Percentiles rank a stretch among this genome's conserved stretches.
phyloP scores from a whole-genome alignment of 805 yeast genomes.

The Saccharomycopsis selenospora region DNA sequence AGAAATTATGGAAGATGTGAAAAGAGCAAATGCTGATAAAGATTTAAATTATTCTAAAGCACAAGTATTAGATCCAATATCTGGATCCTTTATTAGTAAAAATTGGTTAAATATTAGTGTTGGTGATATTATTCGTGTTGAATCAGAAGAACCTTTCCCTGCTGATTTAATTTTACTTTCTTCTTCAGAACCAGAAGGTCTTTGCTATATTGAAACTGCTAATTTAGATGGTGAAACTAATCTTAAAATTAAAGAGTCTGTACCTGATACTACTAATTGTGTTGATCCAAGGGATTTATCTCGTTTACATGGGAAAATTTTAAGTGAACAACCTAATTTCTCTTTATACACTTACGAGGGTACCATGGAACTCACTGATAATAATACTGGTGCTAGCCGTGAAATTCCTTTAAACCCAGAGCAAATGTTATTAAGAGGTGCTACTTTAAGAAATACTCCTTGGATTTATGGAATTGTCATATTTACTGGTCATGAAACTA shows the following conservation, averaged over 20 bases:
- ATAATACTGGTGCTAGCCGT: slow-evolving; percentile 41
- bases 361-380: slow-evolving; percentile 37
- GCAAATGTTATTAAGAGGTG: slow-evolving; percentile 89
- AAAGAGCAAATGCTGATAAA: slow-evolving; percentile 79
- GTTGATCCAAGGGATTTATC: slow-evolving; percentile 58
- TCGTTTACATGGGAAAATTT: slow-evolving; percentile 48
- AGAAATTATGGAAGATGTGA: slow-evolving; percentile 84
- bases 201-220: slow-evolving; percentile 96
- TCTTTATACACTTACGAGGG: slow-evolving; percentile 94
- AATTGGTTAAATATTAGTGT: slow-evolving; percentile 86
- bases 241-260: slow-evolving; percentile 86
- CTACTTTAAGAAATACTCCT: slow-evolving; percentile 86
- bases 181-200: slow-evolving; percentile 96
- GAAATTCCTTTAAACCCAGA: slow-evolving; percentile 79
- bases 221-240: slow-evolving; percentile 97
- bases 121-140: slow-evolving; percentile 83
- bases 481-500: slow-evolving; percentile 97
- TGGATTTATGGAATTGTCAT: slow-evolving; percentile 93
- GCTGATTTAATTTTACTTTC: slow-evolving; percentile 82
- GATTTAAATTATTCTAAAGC: slow-evolving; percentile 79
- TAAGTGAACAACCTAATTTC: slow-evolving; percentile 90
- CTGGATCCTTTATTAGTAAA: slow-evolving; percentile 56
- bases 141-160: slow-evolving; percentile 85
- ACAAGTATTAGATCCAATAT: slow-evolving; percentile 48
- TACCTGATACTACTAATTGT: slow-evolving; percentile 64